phyloP scores from a whole-genome alignment of 306 rosid genomes.

The Quercus agrifolia region DNA sequence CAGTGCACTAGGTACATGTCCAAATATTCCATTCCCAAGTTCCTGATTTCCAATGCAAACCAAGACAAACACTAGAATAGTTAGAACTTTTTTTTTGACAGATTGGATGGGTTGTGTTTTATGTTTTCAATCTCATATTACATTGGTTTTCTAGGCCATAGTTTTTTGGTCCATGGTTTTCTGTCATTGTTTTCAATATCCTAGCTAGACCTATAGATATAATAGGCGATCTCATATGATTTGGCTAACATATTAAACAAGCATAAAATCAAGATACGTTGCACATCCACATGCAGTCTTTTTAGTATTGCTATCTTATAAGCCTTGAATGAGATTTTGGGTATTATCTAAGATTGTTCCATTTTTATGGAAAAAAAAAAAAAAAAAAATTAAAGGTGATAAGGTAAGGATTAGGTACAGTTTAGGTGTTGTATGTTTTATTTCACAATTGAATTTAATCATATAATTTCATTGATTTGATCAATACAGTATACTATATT shows the following conservation, averaged over 20 bases:
- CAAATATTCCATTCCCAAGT: constrained; percentile 65
- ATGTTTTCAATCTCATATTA: too few species aligned
- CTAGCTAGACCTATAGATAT: background rate
- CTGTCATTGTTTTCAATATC: background rate
- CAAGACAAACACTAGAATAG: background rate
- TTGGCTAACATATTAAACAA: background rate
- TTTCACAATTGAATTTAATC: too few species aligned
- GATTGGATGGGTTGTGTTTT: too few species aligned
- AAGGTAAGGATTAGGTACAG: too few species aligned
- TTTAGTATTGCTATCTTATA: too few species aligned
- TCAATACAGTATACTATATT: too few species aligned
- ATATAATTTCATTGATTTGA: too few species aligned
- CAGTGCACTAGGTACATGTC: constrained; percentile 95
- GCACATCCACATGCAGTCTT: constrained; percentile 20
- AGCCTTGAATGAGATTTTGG: background rate
- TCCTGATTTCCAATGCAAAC: constrained; percentile 38
- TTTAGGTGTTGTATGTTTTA: too few species aligned
- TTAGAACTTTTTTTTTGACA: too few species aligned
- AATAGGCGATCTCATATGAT: constrained; percentile 19
- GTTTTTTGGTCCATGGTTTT: too few species aligned
- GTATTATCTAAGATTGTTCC: background rate
- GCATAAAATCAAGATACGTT: constrained; percentile 2
- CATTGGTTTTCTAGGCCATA: too few species aligned
- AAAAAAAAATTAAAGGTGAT: too few species aligned
- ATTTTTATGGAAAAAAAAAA: background rate